phyloP scores from a whole-genome alignment of 345 rosid genomes.

The Lenwebbia sp. region DNA sequence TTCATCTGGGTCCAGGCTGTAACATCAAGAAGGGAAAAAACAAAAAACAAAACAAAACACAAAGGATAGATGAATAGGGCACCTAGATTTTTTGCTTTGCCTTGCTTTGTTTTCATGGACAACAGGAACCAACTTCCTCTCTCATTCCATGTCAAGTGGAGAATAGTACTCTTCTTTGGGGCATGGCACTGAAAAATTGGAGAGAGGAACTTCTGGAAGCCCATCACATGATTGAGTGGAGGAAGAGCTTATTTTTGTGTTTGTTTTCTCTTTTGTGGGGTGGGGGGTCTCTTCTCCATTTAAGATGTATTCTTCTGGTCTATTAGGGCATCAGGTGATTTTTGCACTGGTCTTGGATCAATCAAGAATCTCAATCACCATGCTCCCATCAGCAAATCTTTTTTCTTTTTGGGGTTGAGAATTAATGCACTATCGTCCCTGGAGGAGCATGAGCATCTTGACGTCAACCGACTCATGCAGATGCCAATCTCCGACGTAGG shows the following conservation, averaged over 20 bases:
- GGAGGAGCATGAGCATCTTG: not conserved
- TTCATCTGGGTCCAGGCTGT: not conserved
- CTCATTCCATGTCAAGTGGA: not conserved
- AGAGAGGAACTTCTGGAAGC: not conserved
- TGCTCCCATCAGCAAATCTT: not conserved
- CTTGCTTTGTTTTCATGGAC: not conserved
- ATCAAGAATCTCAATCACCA: slow-evolving; percentile 1
- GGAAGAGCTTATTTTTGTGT: not conserved
- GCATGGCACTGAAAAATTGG: slow-evolving; percentile 7
- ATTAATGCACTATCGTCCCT: not conserved
- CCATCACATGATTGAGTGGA: not conserved
- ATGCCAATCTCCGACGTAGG: not conserved
- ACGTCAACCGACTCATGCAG: not conserved
- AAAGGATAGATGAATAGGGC: not conserved
- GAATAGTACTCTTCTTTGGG: not conserved
- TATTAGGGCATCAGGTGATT: not conserved
- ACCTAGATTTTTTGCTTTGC: not conserved
- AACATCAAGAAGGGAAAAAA: not conserved
- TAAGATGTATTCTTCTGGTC: not conserved
- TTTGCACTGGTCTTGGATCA: not conserved
- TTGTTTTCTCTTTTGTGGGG: not conserved
- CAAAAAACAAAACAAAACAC: not conserved
- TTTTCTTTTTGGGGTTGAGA: not conserved
- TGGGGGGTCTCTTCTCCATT: not conserved
- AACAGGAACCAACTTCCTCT: not conserved